phyloP scores from a whole-genome alignment of 306 rosid genomes.

The Prosopis cineraria region DNA sequence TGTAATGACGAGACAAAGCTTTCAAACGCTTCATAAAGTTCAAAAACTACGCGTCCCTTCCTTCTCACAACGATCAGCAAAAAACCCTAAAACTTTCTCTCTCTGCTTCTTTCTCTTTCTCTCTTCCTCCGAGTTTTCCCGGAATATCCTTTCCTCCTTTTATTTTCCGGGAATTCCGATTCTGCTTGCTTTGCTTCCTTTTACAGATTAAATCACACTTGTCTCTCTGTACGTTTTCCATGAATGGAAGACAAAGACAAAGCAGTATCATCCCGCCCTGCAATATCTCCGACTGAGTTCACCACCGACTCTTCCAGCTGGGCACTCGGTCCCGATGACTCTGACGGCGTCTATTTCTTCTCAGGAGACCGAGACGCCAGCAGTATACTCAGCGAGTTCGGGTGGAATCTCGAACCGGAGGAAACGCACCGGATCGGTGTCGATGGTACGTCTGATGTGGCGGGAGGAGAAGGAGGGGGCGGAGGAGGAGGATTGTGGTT shows the following conservation, averaged over 20 bases:
- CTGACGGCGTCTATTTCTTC: constrained; percentile 48
- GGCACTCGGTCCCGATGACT: constrained; percentile 48
- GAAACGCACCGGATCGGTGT: constrained; percentile 43
- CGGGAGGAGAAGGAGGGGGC: constrained; percentile 29
- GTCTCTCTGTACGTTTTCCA: background rate
- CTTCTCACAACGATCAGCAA: constrained; percentile 46
- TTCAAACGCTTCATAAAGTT: constrained; percentile 54
- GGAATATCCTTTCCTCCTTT: constrained; percentile 25
- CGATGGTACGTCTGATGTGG: constrained; percentile 36
- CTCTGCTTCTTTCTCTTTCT: constrained; percentile 1
- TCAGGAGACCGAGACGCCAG: constrained; percentile 43
- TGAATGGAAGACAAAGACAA: constrained; percentile 50
- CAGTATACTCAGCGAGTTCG: constrained; percentile 65
- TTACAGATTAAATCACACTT: background rate
- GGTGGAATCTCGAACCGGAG: constrained; percentile 61
- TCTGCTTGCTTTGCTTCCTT: background rate
- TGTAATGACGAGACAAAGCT: constrained; percentile 62
- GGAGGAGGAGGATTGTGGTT: constrained; percentile 10
- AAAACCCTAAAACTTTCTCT: constrained; percentile 58
- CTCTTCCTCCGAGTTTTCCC: constrained; percentile 12
- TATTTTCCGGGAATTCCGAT: constrained; percentile 16
- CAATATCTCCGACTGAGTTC: constrained; percentile 36
- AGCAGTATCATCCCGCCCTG: constrained; percentile 43
- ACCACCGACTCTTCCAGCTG: constrained; percentile 55
- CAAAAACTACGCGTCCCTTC: constrained; percentile 71